phyloP scores from a whole-genome alignment of 768 basidiomycete genomes.

The Dendrothele bispora region DNA sequence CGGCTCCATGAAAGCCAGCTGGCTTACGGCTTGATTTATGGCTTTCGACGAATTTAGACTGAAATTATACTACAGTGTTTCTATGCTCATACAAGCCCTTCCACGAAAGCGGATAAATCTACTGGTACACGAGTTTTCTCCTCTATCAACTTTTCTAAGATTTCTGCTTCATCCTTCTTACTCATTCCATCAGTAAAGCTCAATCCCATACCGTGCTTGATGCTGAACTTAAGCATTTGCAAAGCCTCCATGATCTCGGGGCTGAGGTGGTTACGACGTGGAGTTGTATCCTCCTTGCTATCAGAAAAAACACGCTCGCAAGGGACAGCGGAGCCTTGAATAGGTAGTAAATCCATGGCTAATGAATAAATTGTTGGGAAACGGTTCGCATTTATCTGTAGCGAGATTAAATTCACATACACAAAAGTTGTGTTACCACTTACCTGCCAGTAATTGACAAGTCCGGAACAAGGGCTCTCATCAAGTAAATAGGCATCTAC shows the following conservation, averaged over 20 bases:
- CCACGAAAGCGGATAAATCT: too few species aligned
- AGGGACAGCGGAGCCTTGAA: constrained; percentile 13
- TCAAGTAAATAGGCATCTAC: neutral
- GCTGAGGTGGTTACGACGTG: constrained; percentile 4
- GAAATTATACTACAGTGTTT: too few species aligned
- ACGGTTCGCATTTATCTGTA: neutral
- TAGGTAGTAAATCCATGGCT: too few species aligned
- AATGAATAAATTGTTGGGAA: neutral
- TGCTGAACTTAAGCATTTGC: constrained; percentile 11
- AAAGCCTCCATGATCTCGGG: constrained; percentile 8
- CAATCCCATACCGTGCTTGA: constrained; percentile 3
- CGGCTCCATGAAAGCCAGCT: too few species aligned
- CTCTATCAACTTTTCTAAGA: neutral
- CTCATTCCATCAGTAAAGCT: constrained; percentile 6
- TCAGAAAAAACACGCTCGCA: constrained; percentile 10
- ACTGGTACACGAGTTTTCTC: too few species aligned
- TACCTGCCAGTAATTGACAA: neutral
- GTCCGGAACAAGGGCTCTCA: neutral
- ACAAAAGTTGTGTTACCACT: neutral
- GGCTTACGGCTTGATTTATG: too few species aligned
- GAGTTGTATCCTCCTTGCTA: constrained; percentile 4
- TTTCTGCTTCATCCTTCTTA: neutral
- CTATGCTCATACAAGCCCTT: too few species aligned
- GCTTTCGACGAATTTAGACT: too few species aligned
- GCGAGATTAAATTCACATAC: neutral